Base-by-base conservation (phyloP, 257 asterid genomes). In the Pogostemon cablin region DNA sequence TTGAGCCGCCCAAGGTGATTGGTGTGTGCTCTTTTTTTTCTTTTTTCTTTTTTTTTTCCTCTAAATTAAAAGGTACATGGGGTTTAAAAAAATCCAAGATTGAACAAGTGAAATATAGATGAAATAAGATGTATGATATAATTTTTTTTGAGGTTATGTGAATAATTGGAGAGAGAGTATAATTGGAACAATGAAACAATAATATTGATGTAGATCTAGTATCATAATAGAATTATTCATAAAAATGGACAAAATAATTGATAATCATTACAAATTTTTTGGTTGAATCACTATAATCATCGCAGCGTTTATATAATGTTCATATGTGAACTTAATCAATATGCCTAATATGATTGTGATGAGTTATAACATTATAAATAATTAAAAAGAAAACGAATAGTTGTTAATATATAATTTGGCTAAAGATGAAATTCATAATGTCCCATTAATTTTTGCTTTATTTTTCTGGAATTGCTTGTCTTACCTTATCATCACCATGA, bases 401-500 rank as follows among this genome's bases (percentile, higher is more conserved):
- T 6, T 0, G 25, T 6, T 57, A 4, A 35, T 34, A 4, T 10
- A 55, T 43, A 5, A 60, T 72, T 62, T n/a, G 25, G 20, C n/a
- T 68, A 68, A 69, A 78, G 76, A 42, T 69, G 65, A 52, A 49
- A 40, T 15, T 48, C 41, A 61, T 53, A 42, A 78, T 54, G 68
- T 49, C 58, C 62, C 34, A 65, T 34, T 20, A 20, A 20, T 20
- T 66, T 60, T 15, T 37, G 66, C 62, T 77, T 72, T 67, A 62
- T 59, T 61, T 20, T 52, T 73, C 69, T 57, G 79, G 77, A 74
- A 64, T 78, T 43, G 71, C 15, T 78, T 78, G 79, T 69, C 77
- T 78, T 56, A 57, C 59, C 39, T 43, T 66, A 38, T 48, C 60
- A 40, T 72, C 25, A 20, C 47, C 72, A 68, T 73, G 70, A 73